phyloP scores from a whole-genome alignment of 2,329 filamentous ascomycete species.

The Acrocalymma vagum region DNA sequence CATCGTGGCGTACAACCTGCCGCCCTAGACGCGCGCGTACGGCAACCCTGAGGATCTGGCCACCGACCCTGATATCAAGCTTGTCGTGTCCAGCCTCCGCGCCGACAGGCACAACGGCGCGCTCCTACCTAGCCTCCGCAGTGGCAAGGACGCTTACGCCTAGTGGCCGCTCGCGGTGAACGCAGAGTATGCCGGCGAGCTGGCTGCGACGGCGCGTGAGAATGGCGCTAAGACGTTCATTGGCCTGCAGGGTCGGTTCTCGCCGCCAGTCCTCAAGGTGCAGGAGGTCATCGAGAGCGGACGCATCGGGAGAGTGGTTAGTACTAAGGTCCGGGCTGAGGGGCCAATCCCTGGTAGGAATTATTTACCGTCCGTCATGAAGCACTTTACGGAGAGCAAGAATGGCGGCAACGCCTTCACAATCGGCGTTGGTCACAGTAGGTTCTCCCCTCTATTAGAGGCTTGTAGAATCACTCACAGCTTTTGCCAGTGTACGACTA shows the following conservation, averaged over 20 bases:
- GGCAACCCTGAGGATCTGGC: conserved; percentile 53
- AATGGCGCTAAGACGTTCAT: conserved; percentile 55
- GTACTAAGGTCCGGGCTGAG: conserved; percentile 22
- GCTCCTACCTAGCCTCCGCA: conserved; percentile 57
- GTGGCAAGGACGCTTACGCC: conserved; percentile 62
- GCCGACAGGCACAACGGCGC: conserved; percentile 63
- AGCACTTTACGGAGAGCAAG: conserved; percentile 25
- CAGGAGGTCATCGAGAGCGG: conserved; percentile 50
- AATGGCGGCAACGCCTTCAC: conserved; percentile 25
- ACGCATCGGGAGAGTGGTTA: conserved; percentile 52
- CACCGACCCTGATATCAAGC: conserved; percentile 37
- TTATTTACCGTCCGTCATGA: conserved; percentile 15
- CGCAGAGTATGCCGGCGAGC: conserved; percentile 48
- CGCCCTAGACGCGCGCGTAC: conserved; percentile 53
- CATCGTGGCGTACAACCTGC: conserved; percentile 50
- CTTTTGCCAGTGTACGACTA: conserved; percentile 31
- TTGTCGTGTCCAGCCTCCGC: conserved; percentile 62
- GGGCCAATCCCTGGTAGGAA: conserved; percentile 19
- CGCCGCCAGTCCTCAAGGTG: conserved; percentile 49
- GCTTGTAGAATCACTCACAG: too few relatives aligned
- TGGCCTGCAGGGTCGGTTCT: conserved; percentile 56
- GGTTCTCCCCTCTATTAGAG: too few relatives aligned
- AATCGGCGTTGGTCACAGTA: conserved; percentile 30
- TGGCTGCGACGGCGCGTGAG: conserved; percentile 49
- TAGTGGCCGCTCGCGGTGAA: conserved; percentile 58